Base-by-base conservation (phyloP, 306 rosid species). In the Trifolium pratense region DNA sequence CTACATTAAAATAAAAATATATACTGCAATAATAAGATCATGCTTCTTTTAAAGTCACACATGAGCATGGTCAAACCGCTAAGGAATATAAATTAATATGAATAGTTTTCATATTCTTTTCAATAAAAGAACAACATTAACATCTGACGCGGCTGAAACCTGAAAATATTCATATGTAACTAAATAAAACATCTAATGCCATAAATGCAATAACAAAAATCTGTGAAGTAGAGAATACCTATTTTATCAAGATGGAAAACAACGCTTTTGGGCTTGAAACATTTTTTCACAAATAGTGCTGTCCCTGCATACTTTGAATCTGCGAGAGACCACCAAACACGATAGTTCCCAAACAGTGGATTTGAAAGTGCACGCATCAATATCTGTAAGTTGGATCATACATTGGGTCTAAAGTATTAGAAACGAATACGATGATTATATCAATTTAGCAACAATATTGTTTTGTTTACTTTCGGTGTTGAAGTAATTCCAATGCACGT, bases 241-340 rank as follows among this genome's bases (percentile, higher is more conserved):
- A 64, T 83, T 76, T 82, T 89, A 88, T 91, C 97, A 67, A 94
- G 95, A 83, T 94, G 91, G 84, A 94, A 91, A 80, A 84, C 82
- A 36, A 94, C 88, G 29, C 79, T 79, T 73, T 85, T 86, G 49
- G 96, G 94, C 80, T 87, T 88, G 76, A 78, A 91, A 83, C 98
- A 94, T 78, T 91, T 89, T 80, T 91, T 94, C 32, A 94, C 85
- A 43, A 94, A 17, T 32, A 94, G 75, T 53, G 94, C 98, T 73
- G 98, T 94, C 52, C 98, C 98, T 36, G 98, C 98, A 80, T 94
- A 94, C 82, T 94, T 94, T 20, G 97, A 94, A 71, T 91, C 98
- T 45, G 97, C 88, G 45, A 94, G 96, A 83, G 97, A 94, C 98
- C 98, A 94, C 98, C 98, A 94, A 66, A 85, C 88, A 60, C 39